A percentile compares a stretch with the other conserved stretches of the same genome.
Evolutionary conservation across 192 early-diverging fungal genomes (phyloP).

Genomic region (Phycomyces nitens): DNA sequence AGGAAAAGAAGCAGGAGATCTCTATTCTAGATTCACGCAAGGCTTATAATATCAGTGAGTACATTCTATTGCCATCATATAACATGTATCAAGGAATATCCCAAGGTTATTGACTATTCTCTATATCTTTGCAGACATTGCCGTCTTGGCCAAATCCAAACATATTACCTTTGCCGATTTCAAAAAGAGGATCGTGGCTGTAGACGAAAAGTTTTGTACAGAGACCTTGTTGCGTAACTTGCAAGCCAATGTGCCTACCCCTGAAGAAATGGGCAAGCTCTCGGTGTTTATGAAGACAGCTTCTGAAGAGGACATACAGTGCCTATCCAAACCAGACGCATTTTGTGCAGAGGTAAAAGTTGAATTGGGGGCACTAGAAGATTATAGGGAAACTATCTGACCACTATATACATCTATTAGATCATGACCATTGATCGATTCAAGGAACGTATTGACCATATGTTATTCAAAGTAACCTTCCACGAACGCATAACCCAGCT

Average conservation of each 20-base stretch:
- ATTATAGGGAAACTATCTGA: too few relatives aligned
- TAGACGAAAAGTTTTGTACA: conserved; percentile 63
- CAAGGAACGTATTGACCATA: conserved; percentile 69
- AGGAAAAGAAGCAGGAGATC: conserved; percentile 60
- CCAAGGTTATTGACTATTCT: neutral
- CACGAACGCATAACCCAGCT: conserved; percentile 59
- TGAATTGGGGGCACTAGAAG: neutral
- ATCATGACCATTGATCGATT: conserved; percentile 76
- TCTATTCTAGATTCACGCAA: conserved; percentile 70
- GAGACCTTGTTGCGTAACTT: conserved; percentile 67
- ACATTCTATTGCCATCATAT: neutral
- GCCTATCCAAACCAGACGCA: conserved; percentile 63
- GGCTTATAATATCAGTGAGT: conserved; percentile 57
- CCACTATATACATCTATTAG: conserved; percentile 22
- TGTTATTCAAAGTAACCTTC: conserved; percentile 68
- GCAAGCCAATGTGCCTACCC: conserved; percentile 61
- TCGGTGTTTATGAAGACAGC: conserved; percentile 62
- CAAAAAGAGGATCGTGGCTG: conserved; percentile 59
- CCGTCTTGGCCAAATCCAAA: conserved; percentile 51
- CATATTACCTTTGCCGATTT: conserved; percentile 67
- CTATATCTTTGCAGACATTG: conserved; percentile 21
- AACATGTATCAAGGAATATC: neutral
- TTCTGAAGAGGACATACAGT: conserved; percentile 55
- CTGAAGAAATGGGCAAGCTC: conserved; percentile 72
- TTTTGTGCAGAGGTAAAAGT: conserved; percentile 62